Base-by-base conservation (phyloP, 805 yeast species). In the Kuraishia floccosa region DNA sequence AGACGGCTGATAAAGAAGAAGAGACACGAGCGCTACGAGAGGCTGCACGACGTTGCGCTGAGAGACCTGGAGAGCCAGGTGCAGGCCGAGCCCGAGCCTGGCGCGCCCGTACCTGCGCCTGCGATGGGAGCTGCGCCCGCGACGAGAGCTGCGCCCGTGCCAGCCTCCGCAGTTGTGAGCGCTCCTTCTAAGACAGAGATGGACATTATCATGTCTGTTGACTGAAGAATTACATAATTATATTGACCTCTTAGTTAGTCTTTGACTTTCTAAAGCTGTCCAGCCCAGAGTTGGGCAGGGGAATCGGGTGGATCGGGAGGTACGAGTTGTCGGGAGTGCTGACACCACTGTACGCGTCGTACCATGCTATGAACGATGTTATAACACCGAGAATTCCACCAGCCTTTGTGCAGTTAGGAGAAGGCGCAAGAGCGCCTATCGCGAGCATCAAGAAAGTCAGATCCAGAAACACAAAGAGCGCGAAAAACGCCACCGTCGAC, bases 341-440 rank as follows among this genome's bases (percentile, higher is more conserved):
- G 21, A 72, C 48, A 63, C 84, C 84, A 2, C 81, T 79, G 40
- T 61, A 74, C 5, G 84, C 83, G 45, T 76, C 75, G 45, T 75
- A 76, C 76, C 77, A 77, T 1, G 79, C 80, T 30, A 72, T 49
- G 37, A 74, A 59, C 0, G 82, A 66, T 20, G 76, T 68, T 6
- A 76, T 56, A 13, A 76, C 57, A 28, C 83, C 84, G n/a, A 70
- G 30, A 12, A 72, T 63, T 40, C 85, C 85, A 27, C 76, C 83
- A 8, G 79, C 82, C 35, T 44, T 58, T n/a, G 55, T 52, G 33
- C 60, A 52, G 15, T 40, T 42, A 2, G 40, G 36, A 24, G 56
- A 55, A 17, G 60, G 63, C 13, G 68, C 68, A 39, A 77, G 65
- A 30, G 59, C 45, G 13, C 75, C 81, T 27, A 72, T 50, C 1